Percentiles rank a stretch among this genome's conserved stretches.
phyloP scores from a whole-genome alignment of 2,329 filamentous ascomycete genomes.

The Grosmannia serpens region DNA sequence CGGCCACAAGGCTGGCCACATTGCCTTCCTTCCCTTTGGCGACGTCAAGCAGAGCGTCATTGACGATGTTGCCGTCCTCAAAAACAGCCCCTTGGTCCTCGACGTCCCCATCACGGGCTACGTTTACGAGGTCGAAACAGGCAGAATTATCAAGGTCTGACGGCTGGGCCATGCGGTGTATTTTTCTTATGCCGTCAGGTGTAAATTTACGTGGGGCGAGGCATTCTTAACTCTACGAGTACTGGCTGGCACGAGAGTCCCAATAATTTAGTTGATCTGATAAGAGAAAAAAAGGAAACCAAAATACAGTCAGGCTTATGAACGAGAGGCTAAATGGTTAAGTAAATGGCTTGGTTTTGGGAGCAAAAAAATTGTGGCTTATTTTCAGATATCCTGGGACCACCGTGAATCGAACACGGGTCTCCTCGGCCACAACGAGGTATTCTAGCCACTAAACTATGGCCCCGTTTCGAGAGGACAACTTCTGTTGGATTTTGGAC shows the following conservation, averaged over 20 bases:
- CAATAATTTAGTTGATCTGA: too few species aligned
- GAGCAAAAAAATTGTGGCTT: conserved; percentile 7
- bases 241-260: too few species aligned
- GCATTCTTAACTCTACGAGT: too few species aligned
- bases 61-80: conserved; percentile 54
- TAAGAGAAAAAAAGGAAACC: too few species aligned
- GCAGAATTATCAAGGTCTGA: conserved; percentile 2
- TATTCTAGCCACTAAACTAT: conserved; percentile 15
- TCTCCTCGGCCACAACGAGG: conserved; percentile 14
- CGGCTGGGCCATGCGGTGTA: background rate
- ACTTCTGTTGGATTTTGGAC: background rate
- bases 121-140: conserved; percentile 27
- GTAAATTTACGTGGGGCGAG: too few species aligned
- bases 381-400: conserved; percentile 3
- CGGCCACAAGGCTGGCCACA: conserved; percentile 30
- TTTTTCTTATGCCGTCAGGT: background rate
- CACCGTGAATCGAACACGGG: conserved; percentile 15
- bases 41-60: conserved; percentile 52
- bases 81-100: conserved; percentile 48
- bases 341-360: background rate
- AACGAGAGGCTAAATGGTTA: too few species aligned
- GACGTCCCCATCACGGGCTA: conserved; percentile 56
- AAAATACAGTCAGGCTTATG: too few species aligned
- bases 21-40: conserved; percentile 55
- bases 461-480: conserved; percentile 2